phyloP scores from a whole-genome alignment of 2,329 filamentous ascomycete genomes.

The Bipolaris bicolor region DNA sequence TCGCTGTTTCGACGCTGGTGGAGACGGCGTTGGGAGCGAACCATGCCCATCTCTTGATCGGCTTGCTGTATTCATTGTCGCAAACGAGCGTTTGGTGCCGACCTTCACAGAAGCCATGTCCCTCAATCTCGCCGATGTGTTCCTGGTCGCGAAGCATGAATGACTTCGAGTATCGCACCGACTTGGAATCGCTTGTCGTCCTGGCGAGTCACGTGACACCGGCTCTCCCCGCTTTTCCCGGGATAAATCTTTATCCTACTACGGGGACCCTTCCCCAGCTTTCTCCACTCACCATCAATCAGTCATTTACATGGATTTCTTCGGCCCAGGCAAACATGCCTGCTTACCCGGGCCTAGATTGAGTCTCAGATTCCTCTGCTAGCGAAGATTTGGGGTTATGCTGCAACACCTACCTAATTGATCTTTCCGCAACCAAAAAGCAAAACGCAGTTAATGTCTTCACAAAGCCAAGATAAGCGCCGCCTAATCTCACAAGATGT shows the following conservation, averaged over 20 bases:
- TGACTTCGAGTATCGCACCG: constrained; percentile 10
- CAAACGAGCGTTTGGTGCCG: constrained; percentile 39
- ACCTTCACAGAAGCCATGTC: constrained; percentile 35
- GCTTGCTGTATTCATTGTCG: constrained; percentile 30
- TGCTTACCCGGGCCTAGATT: neutral
- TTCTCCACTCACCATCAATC: constrained; percentile 7
- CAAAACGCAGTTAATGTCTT: constrained; percentile 22
- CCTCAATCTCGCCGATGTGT: constrained; percentile 2
- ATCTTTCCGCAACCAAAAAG: neutral
- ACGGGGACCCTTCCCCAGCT: constrained; percentile 15
- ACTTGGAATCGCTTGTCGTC: constrained; percentile 7
- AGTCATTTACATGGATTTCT: constrained; percentile 11
- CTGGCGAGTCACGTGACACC: constrained; percentile 16
- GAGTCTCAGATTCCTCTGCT: neutral
- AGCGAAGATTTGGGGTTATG: neutral
- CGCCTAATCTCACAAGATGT: constrained; percentile 22
- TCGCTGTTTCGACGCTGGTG: constrained; percentile 16
- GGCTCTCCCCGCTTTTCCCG: constrained; percentile 5
- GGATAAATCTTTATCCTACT: constrained; percentile 19
- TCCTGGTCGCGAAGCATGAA: constrained; percentile 8
- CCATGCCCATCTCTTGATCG: constrained; percentile 18
- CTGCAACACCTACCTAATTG: constrained; percentile 1
- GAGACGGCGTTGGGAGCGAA: constrained; percentile 20
- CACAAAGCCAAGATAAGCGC: constrained; percentile 28
- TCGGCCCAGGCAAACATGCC: constrained; percentile 1